These are phyloP conservation scores for Podospora conica DNA, from an alignment of 495 filamentous ascomycete species.

Conservation along the genomic window DNA sequence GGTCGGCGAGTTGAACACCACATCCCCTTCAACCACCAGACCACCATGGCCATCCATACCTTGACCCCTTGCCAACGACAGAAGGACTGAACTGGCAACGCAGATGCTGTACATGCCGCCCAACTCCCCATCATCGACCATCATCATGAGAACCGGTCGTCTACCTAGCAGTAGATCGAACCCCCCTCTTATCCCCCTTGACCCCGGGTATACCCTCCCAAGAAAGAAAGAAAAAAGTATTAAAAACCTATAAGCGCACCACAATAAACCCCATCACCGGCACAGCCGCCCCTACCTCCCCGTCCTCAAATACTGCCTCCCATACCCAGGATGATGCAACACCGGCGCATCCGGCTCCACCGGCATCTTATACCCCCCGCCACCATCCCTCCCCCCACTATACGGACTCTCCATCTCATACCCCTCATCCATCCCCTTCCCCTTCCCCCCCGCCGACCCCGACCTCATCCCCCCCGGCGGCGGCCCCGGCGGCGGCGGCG, in stretches of 20 bases:
- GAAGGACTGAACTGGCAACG: background rate
- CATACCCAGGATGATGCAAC: slow-evolving; percentile 30
- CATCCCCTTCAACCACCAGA: background rate
- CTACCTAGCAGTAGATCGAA: background rate
- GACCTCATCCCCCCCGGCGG: background rate
- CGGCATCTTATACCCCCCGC: slow-evolving; percentile 17
- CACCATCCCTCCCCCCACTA: slow-evolving; percentile 1
- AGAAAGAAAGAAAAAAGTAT: background rate
- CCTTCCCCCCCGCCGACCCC: slow-evolving; percentile 16
- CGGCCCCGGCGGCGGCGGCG: background rate
- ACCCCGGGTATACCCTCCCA: background rate
- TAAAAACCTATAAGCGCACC: background rate
- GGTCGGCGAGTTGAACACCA: background rate
- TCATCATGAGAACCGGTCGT: background rate
- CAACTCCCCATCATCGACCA: background rate
- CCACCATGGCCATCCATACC: background rate
- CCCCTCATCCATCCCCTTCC: slow-evolving; percentile 27
- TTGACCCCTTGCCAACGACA: background rate
- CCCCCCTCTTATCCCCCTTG: background rate
- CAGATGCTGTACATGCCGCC: background rate
- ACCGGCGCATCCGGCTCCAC: slow-evolving; percentile 24
- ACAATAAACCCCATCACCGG: background rate
- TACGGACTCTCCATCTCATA: slow-evolving; percentile 33
- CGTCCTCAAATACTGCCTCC: slow-evolving; percentile 19
- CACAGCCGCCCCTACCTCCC: slow-evolving; percentile 12